Base-by-base conservation (phyloP, 495 filamentous ascomycete species). In the Aspergillus leporis region DNA sequence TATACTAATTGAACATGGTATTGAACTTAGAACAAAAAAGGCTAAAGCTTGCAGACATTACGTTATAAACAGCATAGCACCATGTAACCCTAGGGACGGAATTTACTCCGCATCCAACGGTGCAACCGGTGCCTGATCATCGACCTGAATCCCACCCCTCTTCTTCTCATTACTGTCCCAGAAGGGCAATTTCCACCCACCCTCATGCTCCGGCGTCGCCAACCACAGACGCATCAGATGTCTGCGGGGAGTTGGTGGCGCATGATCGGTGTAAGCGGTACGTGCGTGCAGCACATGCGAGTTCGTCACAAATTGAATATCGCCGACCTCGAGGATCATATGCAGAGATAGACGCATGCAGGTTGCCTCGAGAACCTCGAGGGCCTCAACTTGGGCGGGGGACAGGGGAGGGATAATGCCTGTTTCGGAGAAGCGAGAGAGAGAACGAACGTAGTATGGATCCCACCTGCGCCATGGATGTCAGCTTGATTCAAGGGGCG, bases 141-240 rank as follows among this genome's bases (percentile, higher is more conserved):
- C 84, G 13, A 96, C 91, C 72, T 95, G 92, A 51, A 96, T 87
- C 0, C 92, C 92, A 0, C 92, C 90, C 18, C 92, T 74, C 79
- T 94, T 96, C 81, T 89, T 89, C 78, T 92, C 85, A 57, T 83
- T 76, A 51, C 84, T 86, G 78, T 95, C 92, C 64, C 84, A 83
- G 71, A 91, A 93, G 12, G 90, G 90, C 70, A 93, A 71, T 53
- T 82, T 87, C 92, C 91, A 96, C 0, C 92, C 92, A 0, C 91
- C 92, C 70, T 95, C 92, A 28, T 70, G 70, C 75, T 93, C 90
- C 0, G 91, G 91, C 14, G 86, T 88, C 6, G 87, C 85, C 47
- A 96, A 72, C 92, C 92, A 96, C 53, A 95, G 70, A 22, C 92
- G 78, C 83, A 97, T 89, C n/a, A 97, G 73, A 71, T 92, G 89